Conservation (phyloP, 75 land plant species). For the Isoetes taiwanensis region DNA sequence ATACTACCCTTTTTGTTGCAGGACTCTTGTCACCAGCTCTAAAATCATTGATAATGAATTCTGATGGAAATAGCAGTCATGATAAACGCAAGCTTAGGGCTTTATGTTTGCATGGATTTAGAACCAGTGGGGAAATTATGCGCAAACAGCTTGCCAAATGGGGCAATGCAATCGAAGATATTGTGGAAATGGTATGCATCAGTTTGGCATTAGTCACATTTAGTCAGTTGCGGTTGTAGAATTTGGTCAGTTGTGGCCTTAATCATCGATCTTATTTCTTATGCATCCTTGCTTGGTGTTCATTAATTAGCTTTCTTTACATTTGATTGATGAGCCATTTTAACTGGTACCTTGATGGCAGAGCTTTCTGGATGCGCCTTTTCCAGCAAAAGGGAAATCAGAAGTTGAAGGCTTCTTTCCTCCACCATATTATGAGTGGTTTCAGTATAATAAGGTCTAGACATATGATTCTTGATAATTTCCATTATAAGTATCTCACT, state of each 20-base stretch:
- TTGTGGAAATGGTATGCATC: conserved; percentile 39
- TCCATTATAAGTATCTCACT: neutral
- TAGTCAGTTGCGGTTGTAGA: too few relatives aligned
- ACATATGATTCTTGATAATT: neutral
- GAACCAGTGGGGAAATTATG: conserved; percentile 80
- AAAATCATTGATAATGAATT: too few relatives aligned
- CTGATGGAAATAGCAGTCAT: too few relatives aligned
- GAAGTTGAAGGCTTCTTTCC: neutral
- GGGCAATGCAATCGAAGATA: conserved; percentile 39
- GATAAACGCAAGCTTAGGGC: conserved; percentile 58
- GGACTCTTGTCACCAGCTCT: too few relatives aligned
- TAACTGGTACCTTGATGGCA: too few relatives aligned
- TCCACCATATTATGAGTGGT: conserved; percentile 19
- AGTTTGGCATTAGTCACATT: too few relatives aligned
- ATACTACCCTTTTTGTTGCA: too few relatives aligned
- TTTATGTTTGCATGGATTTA: conserved; percentile 84
- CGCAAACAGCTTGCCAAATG: conserved; percentile 57
- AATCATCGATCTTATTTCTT: too few relatives aligned
- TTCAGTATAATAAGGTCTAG: conserved; percentile 15
- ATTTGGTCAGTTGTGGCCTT: too few relatives aligned
- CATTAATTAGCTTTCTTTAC: too few relatives aligned
- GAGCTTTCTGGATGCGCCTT: conserved; percentile 11
- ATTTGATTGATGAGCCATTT: too few relatives aligned
- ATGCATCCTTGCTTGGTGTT: too few relatives aligned
- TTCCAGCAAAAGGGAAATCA: conserved; percentile 10